Percentiles rank a stretch among this genome's conserved stretches.
Evolutionary conservation across 805 yeast genomes (phyloP).

Genomic region (Priceomyces fermenticarens): DNA sequence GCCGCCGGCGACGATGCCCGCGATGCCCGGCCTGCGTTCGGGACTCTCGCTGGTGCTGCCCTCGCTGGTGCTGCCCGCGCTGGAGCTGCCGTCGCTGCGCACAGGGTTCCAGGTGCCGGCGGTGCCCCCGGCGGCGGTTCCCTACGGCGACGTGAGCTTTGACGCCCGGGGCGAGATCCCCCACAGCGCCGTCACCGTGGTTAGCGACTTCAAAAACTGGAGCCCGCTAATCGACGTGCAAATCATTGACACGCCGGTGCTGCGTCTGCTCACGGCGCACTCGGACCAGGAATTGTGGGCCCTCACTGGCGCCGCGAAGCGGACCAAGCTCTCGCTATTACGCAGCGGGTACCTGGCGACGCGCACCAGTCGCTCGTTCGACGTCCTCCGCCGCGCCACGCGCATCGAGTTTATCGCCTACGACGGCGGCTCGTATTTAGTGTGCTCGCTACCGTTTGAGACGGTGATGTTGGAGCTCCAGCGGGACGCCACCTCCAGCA

Average conservation of each 20-base stretch:
- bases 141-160: no score
- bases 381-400: conserved; percentile 28
- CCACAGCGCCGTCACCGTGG: conserved; percentile 18
- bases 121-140: no score
- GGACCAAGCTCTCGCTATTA: conserved; percentile 30
- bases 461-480: conserved; percentile 33
- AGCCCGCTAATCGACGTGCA: conserved; percentile 44
- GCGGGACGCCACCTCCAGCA: background rate
- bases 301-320: conserved; percentile 32
- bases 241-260: conserved; percentile 24
- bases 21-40: no score
- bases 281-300: conserved; percentile 43
- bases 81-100: no score
- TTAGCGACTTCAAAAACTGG: conserved; percentile 42
- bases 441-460: conserved; percentile 38
- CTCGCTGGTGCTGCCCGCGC: no score
- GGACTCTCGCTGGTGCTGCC: no score
- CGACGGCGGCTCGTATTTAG: conserved; percentile 19
- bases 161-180: background rate
- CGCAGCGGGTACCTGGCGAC: conserved; percentile 29
- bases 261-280: conserved; percentile 14
- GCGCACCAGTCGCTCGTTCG: conserved; percentile 23
- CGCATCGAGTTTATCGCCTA: conserved; percentile 14
- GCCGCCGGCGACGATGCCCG: no score
- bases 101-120: no score